Percentiles rank a stretch among this genome's conserved stretches.
Conservation (phyloP, 176 grass and related monocot genomes). For the Eragrostis curvula region DNA sequence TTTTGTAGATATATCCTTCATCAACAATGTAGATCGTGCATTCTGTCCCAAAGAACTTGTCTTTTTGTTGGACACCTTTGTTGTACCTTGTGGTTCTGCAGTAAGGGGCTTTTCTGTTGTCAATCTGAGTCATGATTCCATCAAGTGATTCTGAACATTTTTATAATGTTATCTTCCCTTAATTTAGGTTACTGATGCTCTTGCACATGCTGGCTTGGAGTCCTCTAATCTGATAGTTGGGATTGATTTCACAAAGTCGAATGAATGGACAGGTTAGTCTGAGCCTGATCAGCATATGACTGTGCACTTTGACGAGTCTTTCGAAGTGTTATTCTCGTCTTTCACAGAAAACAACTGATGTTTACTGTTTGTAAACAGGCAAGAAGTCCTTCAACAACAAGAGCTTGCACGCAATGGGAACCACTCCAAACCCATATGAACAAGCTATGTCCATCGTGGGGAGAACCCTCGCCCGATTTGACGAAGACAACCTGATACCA, state of each 20-base stretch:
- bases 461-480: slow-evolving; percentile 67
- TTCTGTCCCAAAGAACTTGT: background rate
- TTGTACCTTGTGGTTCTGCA: background rate
- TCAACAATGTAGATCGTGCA: background rate
- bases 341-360: slow-evolving; percentile 6
- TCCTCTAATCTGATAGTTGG: slow-evolving; percentile 83
- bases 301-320: background rate
- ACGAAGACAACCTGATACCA: slow-evolving; percentile 83
- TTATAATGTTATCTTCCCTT: background rate
- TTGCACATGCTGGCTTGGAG: slow-evolving; percentile 73
- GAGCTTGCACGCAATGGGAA: slow-evolving; percentile 66
- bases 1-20: background rate
- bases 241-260: slow-evolving; percentile 91
- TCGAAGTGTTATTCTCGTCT: background rate
- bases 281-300: background rate
- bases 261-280: slow-evolving; percentile 73
- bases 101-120: background rate
- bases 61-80: background rate
- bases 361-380: slow-evolving; percentile 45
- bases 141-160: background rate
- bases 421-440: slow-evolving; percentile 76
- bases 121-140: too few relatives aligned
- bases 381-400: slow-evolving; percentile 53
- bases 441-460: slow-evolving; percentile 81
- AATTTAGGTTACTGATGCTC: slow-evolving; percentile 76